Evolutionary conservation across 768 basidiomycete genomes (phyloP).

Genomic region (Trametes meyenii): DNA sequence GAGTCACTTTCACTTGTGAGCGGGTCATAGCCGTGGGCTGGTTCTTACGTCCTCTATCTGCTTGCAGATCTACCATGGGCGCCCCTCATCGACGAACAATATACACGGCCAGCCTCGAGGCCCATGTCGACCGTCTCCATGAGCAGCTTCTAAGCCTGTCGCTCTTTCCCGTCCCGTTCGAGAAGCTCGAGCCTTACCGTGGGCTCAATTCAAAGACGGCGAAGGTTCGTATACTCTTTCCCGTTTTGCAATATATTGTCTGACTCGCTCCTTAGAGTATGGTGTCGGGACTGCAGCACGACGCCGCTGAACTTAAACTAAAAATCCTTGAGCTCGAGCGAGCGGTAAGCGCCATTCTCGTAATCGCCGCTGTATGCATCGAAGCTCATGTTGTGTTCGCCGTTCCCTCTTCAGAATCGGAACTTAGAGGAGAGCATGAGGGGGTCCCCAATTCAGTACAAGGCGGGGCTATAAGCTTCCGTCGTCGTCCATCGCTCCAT

Average conservation of each 20-base stretch:
- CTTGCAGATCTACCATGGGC: slow-evolving; percentile 59
- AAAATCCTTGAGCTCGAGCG: slow-evolving; percentile 72
- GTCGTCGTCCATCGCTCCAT: not conserved
- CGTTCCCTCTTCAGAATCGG: slow-evolving; percentile 5
- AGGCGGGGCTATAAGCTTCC: not conserved
- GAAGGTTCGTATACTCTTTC: slow-evolving; percentile 50
- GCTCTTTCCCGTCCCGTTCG: slow-evolving; percentile 45
- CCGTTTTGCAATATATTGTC: not conserved
- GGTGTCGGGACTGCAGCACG: slow-evolving; percentile 71
- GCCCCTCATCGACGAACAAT: slow-evolving; percentile 70
- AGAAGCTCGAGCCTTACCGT: slow-evolving; percentile 43
- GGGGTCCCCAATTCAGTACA: not conserved
- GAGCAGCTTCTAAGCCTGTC: slow-evolving; percentile 55
- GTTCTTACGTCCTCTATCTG: not conserved
- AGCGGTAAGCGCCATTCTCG: slow-evolving; percentile 47
- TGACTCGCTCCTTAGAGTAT: slow-evolving; percentile 53
- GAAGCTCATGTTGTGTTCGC: not conserved
- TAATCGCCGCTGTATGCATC: not conserved
- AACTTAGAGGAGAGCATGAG: slow-evolving; percentile 7
- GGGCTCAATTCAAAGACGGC: slow-evolving; percentile 79
- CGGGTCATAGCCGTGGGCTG: not conserved
- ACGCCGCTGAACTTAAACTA: slow-evolving; percentile 58
- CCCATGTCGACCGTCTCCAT: slow-evolving; percentile 71
- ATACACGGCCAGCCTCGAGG: slow-evolving; percentile 73
- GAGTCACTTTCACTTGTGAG: slow-evolving; percentile 29